A percentile compares a stretch with the other conserved stretches of the same genome.
These are phyloP conservation scores for Aspergillus floridensis DNA, from an alignment of 2,329 filamentous ascomycete species.

Conservation along the genomic window DNA sequence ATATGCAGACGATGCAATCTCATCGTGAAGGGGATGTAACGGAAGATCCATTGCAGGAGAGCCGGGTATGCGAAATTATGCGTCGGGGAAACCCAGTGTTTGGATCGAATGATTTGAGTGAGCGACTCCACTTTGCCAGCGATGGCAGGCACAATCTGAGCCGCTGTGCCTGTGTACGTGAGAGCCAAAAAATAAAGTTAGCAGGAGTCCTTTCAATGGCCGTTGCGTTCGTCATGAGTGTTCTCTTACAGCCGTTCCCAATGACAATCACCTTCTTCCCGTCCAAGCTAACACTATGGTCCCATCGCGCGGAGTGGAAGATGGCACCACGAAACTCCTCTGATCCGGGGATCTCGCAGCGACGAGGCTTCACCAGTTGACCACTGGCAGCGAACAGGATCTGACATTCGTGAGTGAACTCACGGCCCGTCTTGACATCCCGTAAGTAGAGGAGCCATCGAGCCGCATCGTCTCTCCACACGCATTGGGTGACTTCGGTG, in stretches of 20 bases:
- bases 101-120: constrained; percentile 56
- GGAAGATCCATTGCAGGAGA: constrained; percentile 47
- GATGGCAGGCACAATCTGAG: constrained; percentile 27
- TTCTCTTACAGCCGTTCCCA: constrained; percentile 34
- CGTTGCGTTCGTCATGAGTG: no score
- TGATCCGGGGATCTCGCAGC: constrained; percentile 35
- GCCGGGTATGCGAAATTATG: constrained; percentile 47
- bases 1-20: constrained; percentile 37
- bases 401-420: constrained; percentile 44
- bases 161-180: constrained; percentile 20
- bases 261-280: constrained; percentile 29
- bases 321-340: constrained; percentile 21
- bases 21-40: constrained; percentile 47
- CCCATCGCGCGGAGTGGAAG: constrained; percentile 30
- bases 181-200: no score
- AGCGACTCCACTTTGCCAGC: constrained; percentile 51
- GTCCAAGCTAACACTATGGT: constrained; percentile 21
- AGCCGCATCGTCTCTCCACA: constrained; percentile 51
- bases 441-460: constrained; percentile 44
- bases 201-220: no score
- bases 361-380: constrained; percentile 52
- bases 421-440: constrained; percentile 22
- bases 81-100: constrained; percentile 54
- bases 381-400: constrained; percentile 54
- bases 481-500: constrained; percentile 22